A percentile compares a stretch with the other conserved stretches of the same genome.
phyloP scores from a whole-genome alignment of 352 stramenopile species.

The Globisporangium orthogonon region DNA sequence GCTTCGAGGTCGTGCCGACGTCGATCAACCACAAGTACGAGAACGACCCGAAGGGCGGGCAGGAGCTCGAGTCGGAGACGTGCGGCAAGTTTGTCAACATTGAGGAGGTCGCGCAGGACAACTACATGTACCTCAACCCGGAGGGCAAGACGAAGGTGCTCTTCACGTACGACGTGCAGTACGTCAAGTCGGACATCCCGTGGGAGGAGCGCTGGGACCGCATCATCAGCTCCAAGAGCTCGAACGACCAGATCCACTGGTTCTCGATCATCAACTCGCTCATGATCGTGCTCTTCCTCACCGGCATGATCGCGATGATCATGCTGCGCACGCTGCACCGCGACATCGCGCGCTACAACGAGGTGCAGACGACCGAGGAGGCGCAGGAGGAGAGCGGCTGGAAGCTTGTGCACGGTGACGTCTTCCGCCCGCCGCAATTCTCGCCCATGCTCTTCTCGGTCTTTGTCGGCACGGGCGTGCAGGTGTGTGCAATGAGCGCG shows the following conservation, averaged over 20 bases:
- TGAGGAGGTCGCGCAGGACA: constrained; percentile 69
- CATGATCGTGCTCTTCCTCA: constrained; percentile 99
- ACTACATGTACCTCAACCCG: constrained; percentile 80
- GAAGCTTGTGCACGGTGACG: constrained; percentile 96
- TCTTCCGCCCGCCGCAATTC: constrained; percentile 96
- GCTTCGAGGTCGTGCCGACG: constrained; percentile 95
- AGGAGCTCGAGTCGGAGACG: constrained; percentile 76
- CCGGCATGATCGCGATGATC: constrained; percentile 99
- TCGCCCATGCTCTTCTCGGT: constrained; percentile 94
- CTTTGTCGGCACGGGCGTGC: constrained; percentile 93
- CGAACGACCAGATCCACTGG: constrained; percentile 99
- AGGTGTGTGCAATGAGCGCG: constrained; percentile 95
- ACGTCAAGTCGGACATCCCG: constrained; percentile 89
- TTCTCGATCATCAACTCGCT: constrained; percentile 99
- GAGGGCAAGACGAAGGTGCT: constrained; percentile 83
- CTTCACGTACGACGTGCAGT: constrained; percentile 99
- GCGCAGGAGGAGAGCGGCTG: constrained; percentile 94
- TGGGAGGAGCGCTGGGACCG: constrained; percentile 99
- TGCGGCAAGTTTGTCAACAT: constrained; percentile 89
- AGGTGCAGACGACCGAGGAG: constrained; percentile 92
- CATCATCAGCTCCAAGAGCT: constrained; percentile 95
- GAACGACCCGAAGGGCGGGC: constrained; percentile 71
- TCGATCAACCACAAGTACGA: constrained; percentile 92
- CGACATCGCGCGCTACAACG: constrained; percentile 97
- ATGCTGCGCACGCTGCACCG: constrained; percentile 98